Evolutionary conservation across 164 flowering plant genomes (phyloP).

Genomic region (Annona squamosa): DNA sequence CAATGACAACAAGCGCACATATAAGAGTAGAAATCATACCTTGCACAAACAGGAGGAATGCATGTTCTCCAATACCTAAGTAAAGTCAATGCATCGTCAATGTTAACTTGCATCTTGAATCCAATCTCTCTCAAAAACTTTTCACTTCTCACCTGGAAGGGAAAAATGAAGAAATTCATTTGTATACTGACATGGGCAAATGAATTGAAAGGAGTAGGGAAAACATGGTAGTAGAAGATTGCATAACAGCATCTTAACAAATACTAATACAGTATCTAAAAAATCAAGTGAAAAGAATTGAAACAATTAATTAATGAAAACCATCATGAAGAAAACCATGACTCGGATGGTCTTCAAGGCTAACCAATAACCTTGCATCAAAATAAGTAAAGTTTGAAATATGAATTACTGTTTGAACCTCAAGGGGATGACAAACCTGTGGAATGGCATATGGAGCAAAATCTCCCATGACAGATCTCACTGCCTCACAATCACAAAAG

Average conservation of each 20-base stretch:
- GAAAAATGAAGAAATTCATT: slow-evolving; percentile 4
- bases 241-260: not conserved
- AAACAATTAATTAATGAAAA: too few species aligned
- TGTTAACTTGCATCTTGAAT: slow-evolving; percentile 62
- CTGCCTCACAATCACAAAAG: slow-evolving; percentile 68
- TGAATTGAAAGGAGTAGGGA: too few species aligned
- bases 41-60: slow-evolving; percentile 49
- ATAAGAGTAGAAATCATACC: slow-evolving; percentile 32
- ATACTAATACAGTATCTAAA: not conserved
- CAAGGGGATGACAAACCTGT: slow-evolving; percentile 44
- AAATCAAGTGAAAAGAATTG: not conserved
- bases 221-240: not conserved
- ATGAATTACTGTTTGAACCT: not conserved
- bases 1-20: not conserved
- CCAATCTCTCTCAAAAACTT: slow-evolving; percentile 52
- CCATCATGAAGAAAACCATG: not conserved
- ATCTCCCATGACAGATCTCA: slow-evolving; percentile 60
- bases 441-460: slow-evolving; percentile 85
- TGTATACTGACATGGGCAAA: not conserved
- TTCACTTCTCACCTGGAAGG: slow-evolving; percentile 53
- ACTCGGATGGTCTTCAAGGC: not conserved
- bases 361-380: not conserved
- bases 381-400: not conserved
- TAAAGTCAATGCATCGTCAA: slow-evolving; percentile 47
- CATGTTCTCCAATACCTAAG: slow-evolving; percentile 49